These are phyloP conservation scores for Dichotomopilus funicola DNA, from an alignment of 2,329 filamentous ascomycete species.

Conservation along the genomic window DNA sequence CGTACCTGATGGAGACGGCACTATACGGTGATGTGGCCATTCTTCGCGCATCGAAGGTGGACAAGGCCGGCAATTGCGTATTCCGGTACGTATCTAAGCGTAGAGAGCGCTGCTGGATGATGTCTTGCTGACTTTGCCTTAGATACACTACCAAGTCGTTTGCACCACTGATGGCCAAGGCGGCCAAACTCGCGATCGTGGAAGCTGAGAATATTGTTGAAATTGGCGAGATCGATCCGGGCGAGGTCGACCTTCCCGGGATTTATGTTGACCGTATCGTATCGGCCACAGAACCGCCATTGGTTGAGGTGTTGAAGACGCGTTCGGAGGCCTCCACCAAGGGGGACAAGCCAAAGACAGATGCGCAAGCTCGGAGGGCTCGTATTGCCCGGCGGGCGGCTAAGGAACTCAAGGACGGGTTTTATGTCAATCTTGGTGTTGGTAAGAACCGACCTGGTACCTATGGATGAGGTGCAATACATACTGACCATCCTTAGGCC, in stretches of 20 bases:
- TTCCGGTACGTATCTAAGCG: conserved; percentile 40
- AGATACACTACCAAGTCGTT: conserved; percentile 68
- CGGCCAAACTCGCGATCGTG: conserved; percentile 69
- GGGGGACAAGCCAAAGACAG: conserved; percentile 35
- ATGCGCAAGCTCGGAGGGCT: conserved; percentile 51
- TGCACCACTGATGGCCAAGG: conserved; percentile 73
- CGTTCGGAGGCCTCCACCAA: conserved; percentile 35
- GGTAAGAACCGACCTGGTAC: conserved; percentile 27
- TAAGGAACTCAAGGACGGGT: conserved; percentile 73
- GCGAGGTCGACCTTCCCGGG: conserved; percentile 70
- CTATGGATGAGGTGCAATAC: background rate
- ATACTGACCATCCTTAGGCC: conserved; percentile 38
- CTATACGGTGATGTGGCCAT: conserved; percentile 72
- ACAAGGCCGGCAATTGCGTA: conserved; percentile 70
- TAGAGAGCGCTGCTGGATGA: background rate
- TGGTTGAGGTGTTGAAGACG: conserved; percentile 63
- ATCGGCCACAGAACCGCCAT: conserved; percentile 63
- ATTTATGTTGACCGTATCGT: conserved; percentile 81
- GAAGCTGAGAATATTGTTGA: conserved; percentile 82
- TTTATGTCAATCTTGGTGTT: conserved; percentile 74
- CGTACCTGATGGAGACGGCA: conserved; percentile 71
- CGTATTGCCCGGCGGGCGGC: conserved; percentile 72
- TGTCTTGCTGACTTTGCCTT: background rate
- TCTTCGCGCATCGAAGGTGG: conserved; percentile 68
- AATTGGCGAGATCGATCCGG: conserved; percentile 63